Percentiles rank a stretch among this genome's conserved stretches.
Conservation (phyloP, 768 basidiomycete species). For the Lentinula boryana region DNA sequence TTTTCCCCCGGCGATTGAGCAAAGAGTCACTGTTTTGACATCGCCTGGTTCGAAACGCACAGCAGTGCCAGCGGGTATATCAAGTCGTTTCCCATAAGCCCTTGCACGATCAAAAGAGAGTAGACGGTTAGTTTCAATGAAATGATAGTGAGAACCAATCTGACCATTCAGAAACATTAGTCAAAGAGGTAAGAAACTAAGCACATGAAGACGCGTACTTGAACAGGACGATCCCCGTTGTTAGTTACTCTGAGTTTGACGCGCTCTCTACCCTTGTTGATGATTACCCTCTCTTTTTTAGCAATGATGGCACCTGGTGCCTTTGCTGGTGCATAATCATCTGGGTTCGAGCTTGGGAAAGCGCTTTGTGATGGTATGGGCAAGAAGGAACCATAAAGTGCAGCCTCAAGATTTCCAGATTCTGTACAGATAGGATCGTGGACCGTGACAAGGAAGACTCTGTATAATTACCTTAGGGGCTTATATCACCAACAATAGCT, state of each 20-base stretch:
- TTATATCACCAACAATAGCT: background rate
- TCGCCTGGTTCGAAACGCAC: slow-evolving; percentile 97
- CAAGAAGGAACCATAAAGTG: slow-evolving; percentile 92
- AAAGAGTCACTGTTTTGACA: slow-evolving; percentile 74
- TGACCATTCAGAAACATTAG: slow-evolving; percentile 19
- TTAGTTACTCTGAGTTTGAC: slow-evolving; percentile 78
- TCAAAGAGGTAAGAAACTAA: background rate
- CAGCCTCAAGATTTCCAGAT: slow-evolving; percentile 69
- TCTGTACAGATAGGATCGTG: slow-evolving; percentile 92
- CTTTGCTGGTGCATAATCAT: slow-evolving; percentile 44
- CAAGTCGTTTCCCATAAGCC: slow-evolving; percentile 81
- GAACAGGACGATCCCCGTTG: slow-evolving; percentile 89
- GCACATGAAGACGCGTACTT: slow-evolving; percentile 39
- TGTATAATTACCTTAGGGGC: slow-evolving; percentile 18
- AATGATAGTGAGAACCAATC: slow-evolving; percentile 94
- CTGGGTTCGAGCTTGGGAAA: slow-evolving; percentile 54
- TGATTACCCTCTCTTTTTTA: slow-evolving; percentile 55
- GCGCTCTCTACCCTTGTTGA: slow-evolving; percentile 72
- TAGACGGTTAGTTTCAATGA: slow-evolving; percentile 81
- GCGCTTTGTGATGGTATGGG: slow-evolving; percentile 62
- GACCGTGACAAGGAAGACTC: slow-evolving; percentile 94
- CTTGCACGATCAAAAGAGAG: slow-evolving; percentile 78
- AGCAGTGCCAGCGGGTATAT: slow-evolving; percentile 93
- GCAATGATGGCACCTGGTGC: slow-evolving; percentile 75
- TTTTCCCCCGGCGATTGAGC: slow-evolving; percentile 67